Evolutionary conservation across 139 green algal genomes (phyloP).

Genomic region (Desmodesmus armatus): DNA sequence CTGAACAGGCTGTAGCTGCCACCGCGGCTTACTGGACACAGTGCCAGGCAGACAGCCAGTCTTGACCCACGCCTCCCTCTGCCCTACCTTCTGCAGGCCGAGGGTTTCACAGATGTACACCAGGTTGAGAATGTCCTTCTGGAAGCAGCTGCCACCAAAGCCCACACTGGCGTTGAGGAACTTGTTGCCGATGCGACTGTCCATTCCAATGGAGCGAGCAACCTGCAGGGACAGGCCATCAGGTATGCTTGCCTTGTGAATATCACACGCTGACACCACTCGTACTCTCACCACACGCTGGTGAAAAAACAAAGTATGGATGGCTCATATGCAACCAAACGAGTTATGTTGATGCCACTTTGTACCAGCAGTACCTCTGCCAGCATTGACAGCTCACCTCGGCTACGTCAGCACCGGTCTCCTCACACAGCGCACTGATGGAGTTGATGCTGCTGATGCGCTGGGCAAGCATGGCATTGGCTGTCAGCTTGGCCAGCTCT

Average conservation of each 20-base stretch:
- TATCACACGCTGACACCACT: neutral
- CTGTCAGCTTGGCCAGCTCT: conserved; percentile 98
- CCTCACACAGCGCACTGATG: conserved; percentile 98
- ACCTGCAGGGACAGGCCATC: conserved; percentile 77
- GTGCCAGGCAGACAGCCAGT: neutral
- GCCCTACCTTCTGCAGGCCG: conserved; percentile 93
- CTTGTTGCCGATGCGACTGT: conserved; percentile 96
- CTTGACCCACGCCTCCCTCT: too few species aligned
- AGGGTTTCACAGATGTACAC: conserved; percentile 97
- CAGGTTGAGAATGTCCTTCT: conserved; percentile 99
- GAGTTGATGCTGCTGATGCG: conserved; percentile 99
- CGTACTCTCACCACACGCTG: neutral
- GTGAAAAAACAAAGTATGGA: too few species aligned
- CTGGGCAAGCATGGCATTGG: conserved; percentile 98
- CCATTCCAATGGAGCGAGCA: conserved; percentile 91
- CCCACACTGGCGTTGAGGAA: conserved; percentile 98
- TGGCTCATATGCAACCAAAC: too few species aligned
- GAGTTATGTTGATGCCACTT: too few species aligned
- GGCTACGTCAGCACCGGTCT: conserved; percentile 93
- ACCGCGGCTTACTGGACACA: neutral
- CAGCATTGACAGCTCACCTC: conserved; percentile 77
- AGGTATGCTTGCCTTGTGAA: neutral
- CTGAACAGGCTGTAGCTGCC: too few species aligned
- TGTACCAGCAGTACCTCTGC: too few species aligned
- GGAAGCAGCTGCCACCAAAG: conserved; percentile 99